phyloP scores from a whole-genome alignment of 2,329 filamentous ascomycete species.

The Alternaria gansuensis region DNA sequence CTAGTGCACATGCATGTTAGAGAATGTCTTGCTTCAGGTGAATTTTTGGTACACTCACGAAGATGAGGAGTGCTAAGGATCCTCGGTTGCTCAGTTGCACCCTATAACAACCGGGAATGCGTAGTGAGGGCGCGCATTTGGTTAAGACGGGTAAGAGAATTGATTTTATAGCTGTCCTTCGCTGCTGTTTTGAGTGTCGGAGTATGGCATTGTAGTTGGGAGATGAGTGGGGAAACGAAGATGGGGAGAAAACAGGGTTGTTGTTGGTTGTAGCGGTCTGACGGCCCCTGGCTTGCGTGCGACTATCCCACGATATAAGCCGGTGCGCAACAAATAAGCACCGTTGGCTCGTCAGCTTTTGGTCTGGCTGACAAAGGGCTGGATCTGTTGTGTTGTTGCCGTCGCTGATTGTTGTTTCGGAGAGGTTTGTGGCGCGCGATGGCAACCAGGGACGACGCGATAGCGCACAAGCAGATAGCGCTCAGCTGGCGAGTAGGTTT shows the following conservation, averaged over 20 bases:
- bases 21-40: not conserved
- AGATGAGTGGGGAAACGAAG: not conserved
- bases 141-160: not conserved
- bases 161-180: not conserved
- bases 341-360: not conserved
- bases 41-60: constrained; percentile 13
- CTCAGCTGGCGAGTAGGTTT: not conserved
- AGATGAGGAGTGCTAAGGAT: not conserved
- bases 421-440: constrained; percentile 12
- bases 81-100: constrained; percentile 20
- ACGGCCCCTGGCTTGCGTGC: constrained; percentile 1
- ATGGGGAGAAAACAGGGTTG: constrained; percentile 6
- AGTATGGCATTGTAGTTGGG: constrained; percentile 4
- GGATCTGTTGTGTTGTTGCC: not conserved
- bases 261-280: constrained; percentile 7
- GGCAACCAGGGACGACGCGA: constrained; percentile 8
- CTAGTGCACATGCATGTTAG: constrained; percentile 3
- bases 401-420: constrained; percentile 13
- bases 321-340: not conserved
- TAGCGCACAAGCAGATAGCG: constrained; percentile 1
- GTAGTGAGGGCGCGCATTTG: constrained; percentile 9
- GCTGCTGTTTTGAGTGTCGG: not conserved
- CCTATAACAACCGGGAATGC: constrained; percentile 17
- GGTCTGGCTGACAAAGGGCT: constrained; percentile 1
- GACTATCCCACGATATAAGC: constrained; percentile 1